Evolutionary conservation across 73 alveolate genomes (phyloP).

Genomic region (Blepharisma japonicum): DNA sequence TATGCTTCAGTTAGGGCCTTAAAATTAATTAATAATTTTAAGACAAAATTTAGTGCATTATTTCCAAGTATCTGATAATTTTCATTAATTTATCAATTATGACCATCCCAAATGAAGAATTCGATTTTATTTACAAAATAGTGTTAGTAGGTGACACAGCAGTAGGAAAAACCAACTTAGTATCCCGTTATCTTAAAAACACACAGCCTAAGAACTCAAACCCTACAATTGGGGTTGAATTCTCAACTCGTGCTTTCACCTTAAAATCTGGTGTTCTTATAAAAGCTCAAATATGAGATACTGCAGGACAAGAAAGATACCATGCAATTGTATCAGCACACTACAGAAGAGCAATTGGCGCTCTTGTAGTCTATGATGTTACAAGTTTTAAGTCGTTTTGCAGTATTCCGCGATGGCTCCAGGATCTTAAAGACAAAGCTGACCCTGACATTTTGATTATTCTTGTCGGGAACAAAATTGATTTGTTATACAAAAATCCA

Average conservation of each 20-base stretch:
- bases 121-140: background rate
- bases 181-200: slow-evolving; percentile 47
- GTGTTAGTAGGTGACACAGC: slow-evolving; percentile 24
- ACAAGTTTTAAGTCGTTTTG: slow-evolving; percentile 49
- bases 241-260: slow-evolving; percentile 40
- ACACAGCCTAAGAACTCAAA: slow-evolving; percentile 47
- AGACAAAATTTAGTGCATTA: too few relatives aligned
- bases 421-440: slow-evolving; percentile 28
- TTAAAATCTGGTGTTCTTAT: slow-evolving; percentile 28
- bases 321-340: slow-evolving; percentile 62
- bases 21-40: too few relatives aligned
- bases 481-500: slow-evolving; percentile 22
- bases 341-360: slow-evolving; percentile 57
- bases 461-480: background rate
- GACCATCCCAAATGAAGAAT: too few relatives aligned
- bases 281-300: slow-evolving; percentile 49
- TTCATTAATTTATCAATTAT: too few relatives aligned
- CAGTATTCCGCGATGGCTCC: slow-evolving; percentile 48
- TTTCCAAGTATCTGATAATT: too few relatives aligned
- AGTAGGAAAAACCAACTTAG: slow-evolving; percentile 66
- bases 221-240: slow-evolving; percentile 73
- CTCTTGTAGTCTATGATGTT: slow-evolving; percentile 56
- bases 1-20: too few relatives aligned
- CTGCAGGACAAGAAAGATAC: slow-evolving; percentile 67
- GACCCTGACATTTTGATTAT: background rate